These are phyloP conservation scores for Hylodesmum podocarpum DNA, from an alignment of 306 rosid genomes.

Conservation along the genomic window DNA sequence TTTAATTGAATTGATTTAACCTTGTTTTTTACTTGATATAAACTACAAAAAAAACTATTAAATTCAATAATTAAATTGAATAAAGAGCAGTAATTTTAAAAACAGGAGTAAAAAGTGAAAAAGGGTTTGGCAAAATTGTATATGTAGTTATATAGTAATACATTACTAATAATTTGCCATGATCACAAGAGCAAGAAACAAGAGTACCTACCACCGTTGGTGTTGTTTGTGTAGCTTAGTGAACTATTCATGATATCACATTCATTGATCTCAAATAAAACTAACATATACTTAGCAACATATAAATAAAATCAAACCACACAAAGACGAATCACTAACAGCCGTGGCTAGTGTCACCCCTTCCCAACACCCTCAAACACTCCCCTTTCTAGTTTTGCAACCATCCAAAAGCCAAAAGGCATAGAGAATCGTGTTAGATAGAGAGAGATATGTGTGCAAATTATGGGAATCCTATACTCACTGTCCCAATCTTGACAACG, in stretches of 20 bases:
- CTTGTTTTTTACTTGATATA: too few relatives aligned
- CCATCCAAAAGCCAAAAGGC: conserved; percentile 64
- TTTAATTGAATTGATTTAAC: too few relatives aligned
- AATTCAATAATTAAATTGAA: too few relatives aligned
- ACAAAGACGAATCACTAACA: conserved; percentile 57
- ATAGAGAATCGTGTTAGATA: conserved; percentile 66
- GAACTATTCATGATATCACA: not conserved
- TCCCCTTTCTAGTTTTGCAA: too few relatives aligned
- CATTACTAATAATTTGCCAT: too few relatives aligned
- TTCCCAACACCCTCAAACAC: conserved; percentile 31
- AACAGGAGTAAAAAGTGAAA: not conserved
- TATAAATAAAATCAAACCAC: conserved; percentile 37
- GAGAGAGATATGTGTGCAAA: not conserved
- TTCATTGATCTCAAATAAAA: not conserved
- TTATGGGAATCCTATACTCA: conserved; percentile 54
- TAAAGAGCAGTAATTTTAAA: not conserved
- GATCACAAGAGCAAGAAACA: not conserved
- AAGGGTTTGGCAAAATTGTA: not conserved
- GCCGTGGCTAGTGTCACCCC: conserved; percentile 46
- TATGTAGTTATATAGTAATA: too few relatives aligned
- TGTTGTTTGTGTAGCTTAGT: not conserved
- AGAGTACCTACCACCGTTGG: conserved; percentile 3
- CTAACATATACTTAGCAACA: conserved; percentile 6
- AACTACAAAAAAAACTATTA: too few relatives aligned
- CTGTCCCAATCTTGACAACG: conserved; percentile 81